Base-by-base conservation (phyloP, 371 early-diverging fungal species). In the Rhizopus delemar region DNA sequence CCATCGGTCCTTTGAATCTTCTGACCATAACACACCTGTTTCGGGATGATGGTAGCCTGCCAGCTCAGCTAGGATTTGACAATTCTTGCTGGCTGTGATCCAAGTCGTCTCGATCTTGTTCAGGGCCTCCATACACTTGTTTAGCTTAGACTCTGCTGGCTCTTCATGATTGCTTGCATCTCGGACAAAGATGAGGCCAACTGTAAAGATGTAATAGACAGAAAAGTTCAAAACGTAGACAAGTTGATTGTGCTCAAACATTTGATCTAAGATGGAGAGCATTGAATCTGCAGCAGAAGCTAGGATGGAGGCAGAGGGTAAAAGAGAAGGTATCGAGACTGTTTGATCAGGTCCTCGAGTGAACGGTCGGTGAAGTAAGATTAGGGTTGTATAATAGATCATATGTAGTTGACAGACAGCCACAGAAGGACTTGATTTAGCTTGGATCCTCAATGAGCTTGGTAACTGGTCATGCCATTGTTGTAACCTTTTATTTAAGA, bases 211-310 rank as follows among this genome's bases (percentile, higher is more conserved):
- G 51, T 69, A 71, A 51, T 75, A 80, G 1, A 75, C 70, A 2
- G 73, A 55, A 41, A 59, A 77, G 36, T 74, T 75, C 35, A 69
- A 50, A 0, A 74, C 73, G 57, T 62, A 75, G 8, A 59, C 66
- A 15, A 81, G 56, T 28, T 63, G 65, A 16, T 66, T 64, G 28
- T 70, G 63, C 11, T 63, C 65, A 5, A 73, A 41, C 65, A 81
- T 64, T 12, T 67, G 53, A 46, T 73, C 68, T 12, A 57, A 67
- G 29, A 85, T 80, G 28, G 74, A 68, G 22, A 80, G 54, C 11
- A 82, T 79, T 0, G 79, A 61, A 11, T 74, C 74, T 2, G 85
- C 82, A 5, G 80, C 75, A 5, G 74, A 72, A 1, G 71, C 68
- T 50, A 83, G 82, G 13, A 78, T 69, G 15, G 80, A 70, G 38